These are phyloP conservation scores for Colletotrichum sp. DNA, from an alignment of 2,329 filamentous ascomycete genomes.

Conservation along the genomic window DNA sequence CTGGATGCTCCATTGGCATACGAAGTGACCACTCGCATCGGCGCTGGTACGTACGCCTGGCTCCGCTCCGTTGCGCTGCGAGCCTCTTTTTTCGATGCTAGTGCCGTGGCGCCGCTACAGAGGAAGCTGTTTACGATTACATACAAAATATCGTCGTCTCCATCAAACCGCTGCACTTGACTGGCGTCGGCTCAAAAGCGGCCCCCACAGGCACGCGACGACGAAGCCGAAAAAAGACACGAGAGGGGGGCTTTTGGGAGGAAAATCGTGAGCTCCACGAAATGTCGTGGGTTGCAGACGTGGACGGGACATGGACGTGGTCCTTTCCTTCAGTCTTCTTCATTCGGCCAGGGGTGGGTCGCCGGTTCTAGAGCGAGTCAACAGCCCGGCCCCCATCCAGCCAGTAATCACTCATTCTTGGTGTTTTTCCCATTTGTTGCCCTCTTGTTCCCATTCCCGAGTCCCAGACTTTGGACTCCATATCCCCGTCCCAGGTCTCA, in stretches of 20 bases:
- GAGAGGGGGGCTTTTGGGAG: not conserved
- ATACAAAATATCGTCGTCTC: conserved; percentile 11
- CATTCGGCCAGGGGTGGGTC: not conserved
- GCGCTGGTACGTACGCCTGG: not conserved
- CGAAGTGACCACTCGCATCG: not conserved
- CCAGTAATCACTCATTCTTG: not conserved
- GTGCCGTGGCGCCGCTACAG: not conserved
- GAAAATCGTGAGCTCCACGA: not conserved
- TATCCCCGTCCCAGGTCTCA: not conserved
- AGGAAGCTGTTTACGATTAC: not conserved
- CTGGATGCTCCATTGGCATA: not conserved
- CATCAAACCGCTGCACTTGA: conserved; percentile 3
- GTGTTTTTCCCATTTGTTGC: not conserved
- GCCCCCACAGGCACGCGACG: conserved; percentile 17
- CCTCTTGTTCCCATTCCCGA: not conserved
- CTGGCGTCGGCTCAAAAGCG: not conserved
- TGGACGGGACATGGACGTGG: not conserved
- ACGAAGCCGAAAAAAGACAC: not conserved
- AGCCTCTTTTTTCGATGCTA: conserved; percentile 3
- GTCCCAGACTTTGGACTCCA: not conserved
- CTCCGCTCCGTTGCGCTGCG: conserved; percentile 1
- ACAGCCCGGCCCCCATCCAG: conserved; percentile 9
- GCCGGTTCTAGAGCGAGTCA: conserved; percentile 19
- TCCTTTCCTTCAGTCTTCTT: not conserved
- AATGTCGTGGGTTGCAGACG: not conserved